Evolutionary conservation across 106 monocot species (phyloP), one percentile per base, ranked within the genome.

Genomic region (Posidonia australis): DNA sequence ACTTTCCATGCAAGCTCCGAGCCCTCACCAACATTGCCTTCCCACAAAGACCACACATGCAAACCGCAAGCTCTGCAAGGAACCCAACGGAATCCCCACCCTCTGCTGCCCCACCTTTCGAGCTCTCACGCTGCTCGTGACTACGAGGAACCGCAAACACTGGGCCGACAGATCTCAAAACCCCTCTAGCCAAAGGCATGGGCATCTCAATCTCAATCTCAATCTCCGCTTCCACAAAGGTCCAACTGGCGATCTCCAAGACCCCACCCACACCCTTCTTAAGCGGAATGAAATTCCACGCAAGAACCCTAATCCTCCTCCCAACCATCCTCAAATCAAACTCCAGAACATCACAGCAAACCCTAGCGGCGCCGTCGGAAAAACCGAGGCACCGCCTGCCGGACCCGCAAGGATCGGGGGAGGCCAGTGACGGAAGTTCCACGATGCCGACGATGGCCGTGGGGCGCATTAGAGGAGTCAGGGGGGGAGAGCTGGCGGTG

Each of bases 221-320:
- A 11, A 10, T 27, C 9, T n/a, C 30, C 6, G 27, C 11, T 65
- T 47, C 44, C 12, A 21, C 17, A 73, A 28, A 43, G 19, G 29
- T 43, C 74, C 66, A 74, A 29, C 31, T 28, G 58, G 66, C 58
- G 1, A 74, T 46, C 66, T 74, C 74, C 56, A 74, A 29, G 32
- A 74, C 22, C 14, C 58, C 74, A 11, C 64, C 56, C 2, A 19
- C 18, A 17, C 66, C 59, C 0, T 16, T 25, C 13, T 13, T 32
- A 30, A 67, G 31, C 13, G 67, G 74, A 32, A 67, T 19, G 14
- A 66, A 74, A 60, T 74, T 74, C 74, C 74, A 67, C 10, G 66
- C 74, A 22, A 74, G 46, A 14, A 74, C 74, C 10, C 36, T 24
- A 65, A 74, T 65, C 47, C 48, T 25, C 30, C 24, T 60, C 20